A percentile compares a stretch with the other conserved stretches of the same genome.
phyloP scores from a whole-genome alignment of 1,284 basidiomycete genomes.

The Tremellales sp. region DNA sequence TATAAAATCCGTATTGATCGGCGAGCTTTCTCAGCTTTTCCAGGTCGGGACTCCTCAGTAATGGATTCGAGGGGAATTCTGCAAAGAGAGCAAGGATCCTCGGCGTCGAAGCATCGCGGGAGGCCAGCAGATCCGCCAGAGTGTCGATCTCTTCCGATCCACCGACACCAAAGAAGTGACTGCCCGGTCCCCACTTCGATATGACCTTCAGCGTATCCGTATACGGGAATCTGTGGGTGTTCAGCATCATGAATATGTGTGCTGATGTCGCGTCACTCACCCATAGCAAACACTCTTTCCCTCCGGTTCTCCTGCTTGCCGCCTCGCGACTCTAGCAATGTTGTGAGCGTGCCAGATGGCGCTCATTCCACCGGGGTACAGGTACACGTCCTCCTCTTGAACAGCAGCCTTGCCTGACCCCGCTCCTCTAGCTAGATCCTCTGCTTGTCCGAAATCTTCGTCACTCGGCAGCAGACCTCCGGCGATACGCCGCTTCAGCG shows the following conservation, averaged over 20 bases:
- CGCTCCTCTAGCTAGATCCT: slow-evolving; percentile 39
- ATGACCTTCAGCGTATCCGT: slow-evolving; percentile 96
- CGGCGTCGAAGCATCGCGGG: slow-evolving; percentile 35
- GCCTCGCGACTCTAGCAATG: slow-evolving; percentile 56
- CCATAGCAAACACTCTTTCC: slow-evolving; percentile 92
- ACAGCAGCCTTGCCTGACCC: slow-evolving; percentile 58
- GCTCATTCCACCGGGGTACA: slow-evolving; percentile 85
- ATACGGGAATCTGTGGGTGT: slow-evolving; percentile 78
- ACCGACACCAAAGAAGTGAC: slow-evolving; percentile 83
- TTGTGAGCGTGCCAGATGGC: slow-evolving; percentile 91
- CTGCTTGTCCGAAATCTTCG: slow-evolving; percentile 34
- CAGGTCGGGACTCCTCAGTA: slow-evolving; percentile 79
- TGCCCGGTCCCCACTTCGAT: slow-evolving; percentile 95
- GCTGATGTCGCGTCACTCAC: slow-evolving; percentile 52
- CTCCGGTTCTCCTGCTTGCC: slow-evolving; percentile 38
- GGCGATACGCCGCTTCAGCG: slow-evolving; percentile 81
- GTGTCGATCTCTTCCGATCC: slow-evolving; percentile 69
- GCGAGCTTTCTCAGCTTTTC: slow-evolving; percentile 74
- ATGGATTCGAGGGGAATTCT: slow-evolving; percentile 92
- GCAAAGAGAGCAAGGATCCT: slow-evolving; percentile 56
- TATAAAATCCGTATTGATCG: slow-evolving; percentile 80
- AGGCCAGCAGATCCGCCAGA: slow-evolving; percentile 62
- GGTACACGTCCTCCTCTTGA: slow-evolving; percentile 79
- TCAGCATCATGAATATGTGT: slow-evolving; percentile 4
- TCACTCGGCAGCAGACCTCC: slow-evolving; percentile 72